Evolutionary conservation across 2,329 filamentous ascomycete genomes (phyloP).

Genomic region (Aspergillus fumigatus): DNA sequence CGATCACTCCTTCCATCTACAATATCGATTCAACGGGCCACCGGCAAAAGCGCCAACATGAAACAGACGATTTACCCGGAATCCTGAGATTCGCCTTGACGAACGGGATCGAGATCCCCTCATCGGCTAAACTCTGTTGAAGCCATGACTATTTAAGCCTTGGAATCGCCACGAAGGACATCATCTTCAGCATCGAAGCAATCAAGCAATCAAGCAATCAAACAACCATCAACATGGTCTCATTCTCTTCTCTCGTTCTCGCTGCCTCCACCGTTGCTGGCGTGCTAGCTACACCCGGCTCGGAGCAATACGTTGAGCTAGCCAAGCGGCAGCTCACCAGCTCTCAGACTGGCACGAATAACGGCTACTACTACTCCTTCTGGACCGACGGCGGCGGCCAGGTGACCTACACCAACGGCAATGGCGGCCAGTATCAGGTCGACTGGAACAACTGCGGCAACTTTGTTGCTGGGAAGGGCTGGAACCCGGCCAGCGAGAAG

Average conservation of each 20-base stretch:
- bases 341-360: conserved; percentile 27
- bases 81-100: not conserved
- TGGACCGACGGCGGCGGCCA: conserved; percentile 45
- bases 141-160: too few species aligned
- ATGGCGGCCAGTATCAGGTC: conserved; percentile 43
- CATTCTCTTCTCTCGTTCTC: conserved; percentile 9
- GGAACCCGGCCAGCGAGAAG: conserved; percentile 50
- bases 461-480: conserved; percentile 57
- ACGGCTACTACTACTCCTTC: conserved; percentile 49
- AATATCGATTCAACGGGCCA: not conserved
- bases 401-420: conserved; percentile 46
- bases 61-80: not conserved
- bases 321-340: conserved; percentile 9
- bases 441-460: conserved; percentile 48
- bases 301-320: conserved; percentile 1
- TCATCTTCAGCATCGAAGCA: not conserved
- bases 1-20: not conserved
- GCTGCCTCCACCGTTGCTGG: conserved; percentile 6
- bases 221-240: conserved; percentile 5
- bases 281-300: conserved; percentile 5
- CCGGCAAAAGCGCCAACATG: not conserved
- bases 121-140: not conserved
- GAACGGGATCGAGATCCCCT: not conserved
- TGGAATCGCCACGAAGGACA: too few species aligned
- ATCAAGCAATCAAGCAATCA: too few species aligned